These are phyloP conservation scores for Saccharomycopsis babjevae DNA, from an alignment of 805 yeast genomes.

Conservation along the genomic window DNA sequence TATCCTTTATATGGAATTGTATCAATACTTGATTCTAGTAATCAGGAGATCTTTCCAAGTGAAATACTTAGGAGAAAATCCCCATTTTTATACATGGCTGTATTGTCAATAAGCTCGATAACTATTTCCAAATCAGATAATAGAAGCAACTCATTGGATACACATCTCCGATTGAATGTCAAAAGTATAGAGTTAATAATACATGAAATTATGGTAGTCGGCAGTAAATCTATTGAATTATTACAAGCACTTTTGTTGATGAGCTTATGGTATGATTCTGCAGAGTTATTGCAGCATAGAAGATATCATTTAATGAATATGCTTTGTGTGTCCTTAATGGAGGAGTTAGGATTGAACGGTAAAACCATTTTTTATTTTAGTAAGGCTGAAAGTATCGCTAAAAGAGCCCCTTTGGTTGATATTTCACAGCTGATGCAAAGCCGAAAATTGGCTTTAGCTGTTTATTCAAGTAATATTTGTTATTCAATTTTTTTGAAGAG, in stretches of 20 bases:
- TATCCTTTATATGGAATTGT: slow-evolving; percentile 47
- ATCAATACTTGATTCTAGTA: slow-evolving; percentile 25
- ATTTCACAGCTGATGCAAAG: slow-evolving; percentile 36
- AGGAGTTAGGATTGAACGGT: slow-evolving; percentile 67
- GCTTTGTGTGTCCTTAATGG: slow-evolving; percentile 56
- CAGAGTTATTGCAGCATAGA: slow-evolving; percentile 72
- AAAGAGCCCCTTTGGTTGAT: slow-evolving; percentile 30
- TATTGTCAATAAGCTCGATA: slow-evolving; percentile 52
- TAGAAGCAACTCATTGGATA: slow-evolving; percentile 26
- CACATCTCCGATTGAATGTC: slow-evolving; percentile 40
- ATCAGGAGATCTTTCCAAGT: slow-evolving; percentile 28
- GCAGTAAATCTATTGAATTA: slow-evolving; percentile 60
- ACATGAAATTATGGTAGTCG: slow-evolving; percentile 55
- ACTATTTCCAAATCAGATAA: slow-evolving; percentile 25
- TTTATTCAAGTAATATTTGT: slow-evolving; percentile 53
- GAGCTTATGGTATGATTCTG: slow-evolving; percentile 73
- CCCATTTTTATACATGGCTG: slow-evolving; percentile 54
- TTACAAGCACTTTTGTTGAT: slow-evolving; percentile 51
- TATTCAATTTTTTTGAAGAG: slow-evolving; percentile 59
- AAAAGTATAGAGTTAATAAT: slow-evolving; percentile 41
- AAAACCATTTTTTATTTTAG: slow-evolving; percentile 34
- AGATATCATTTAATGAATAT: slow-evolving; percentile 62
- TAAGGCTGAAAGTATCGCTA: slow-evolving; percentile 32
- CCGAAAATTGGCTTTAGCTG: slow-evolving; percentile 42
- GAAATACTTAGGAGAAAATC: slow-evolving; percentile 38